Base-by-base conservation (phyloP, 1,284 basidiomycete species). In the Moniliophthora roreri region DNA sequence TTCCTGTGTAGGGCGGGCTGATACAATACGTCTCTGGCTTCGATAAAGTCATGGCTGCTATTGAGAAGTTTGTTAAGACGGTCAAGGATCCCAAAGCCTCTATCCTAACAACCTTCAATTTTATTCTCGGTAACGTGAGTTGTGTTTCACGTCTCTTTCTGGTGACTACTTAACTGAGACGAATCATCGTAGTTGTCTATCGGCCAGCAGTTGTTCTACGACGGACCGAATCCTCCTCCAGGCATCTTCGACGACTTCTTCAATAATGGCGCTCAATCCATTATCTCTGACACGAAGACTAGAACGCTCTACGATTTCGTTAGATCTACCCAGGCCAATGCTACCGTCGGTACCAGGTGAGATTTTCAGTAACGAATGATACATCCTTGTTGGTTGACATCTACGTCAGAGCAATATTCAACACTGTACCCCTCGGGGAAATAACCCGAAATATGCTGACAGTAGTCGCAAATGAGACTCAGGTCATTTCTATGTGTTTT, bases 191-290 rank as follows among this genome's bases (percentile, higher is more conserved):
- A 77, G 77, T 66, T 69, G 21, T 63, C 64, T 1, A 63, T 74
- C 1, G 63, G 69, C 0, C 61, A 69, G 18, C 48, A 76, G 0
- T 15, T 82, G 6, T 84, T 83, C 61, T 84, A 84, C 55, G 79
- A 84, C 57, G 78, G 63, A 0, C 79, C 80, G 1, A 70, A 60
- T 0, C 75, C 72, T 0, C 81, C 80, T 0, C 41, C 62, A 8
- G 79, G 78, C 2, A 71, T 79, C 4, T 82, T 82, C 53, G 79
- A 82, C 40, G 68, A 68, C 1, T 77, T 81, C 51, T 52, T 78
- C n/a, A 68, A 63, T 1, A 73, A 11, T 11, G 11, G 7, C 11
- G 28, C 79, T 40, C 70, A 72, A 6, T 56, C 58, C 23, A 52
- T 77, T 18, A 68, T 64, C 0, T 66, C 62, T 42, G 75, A 79